These are phyloP conservation scores for Staphylotrichum longicolle DNA, from an alignment of 495 filamentous ascomycete genomes.

Conservation along the genomic window DNA sequence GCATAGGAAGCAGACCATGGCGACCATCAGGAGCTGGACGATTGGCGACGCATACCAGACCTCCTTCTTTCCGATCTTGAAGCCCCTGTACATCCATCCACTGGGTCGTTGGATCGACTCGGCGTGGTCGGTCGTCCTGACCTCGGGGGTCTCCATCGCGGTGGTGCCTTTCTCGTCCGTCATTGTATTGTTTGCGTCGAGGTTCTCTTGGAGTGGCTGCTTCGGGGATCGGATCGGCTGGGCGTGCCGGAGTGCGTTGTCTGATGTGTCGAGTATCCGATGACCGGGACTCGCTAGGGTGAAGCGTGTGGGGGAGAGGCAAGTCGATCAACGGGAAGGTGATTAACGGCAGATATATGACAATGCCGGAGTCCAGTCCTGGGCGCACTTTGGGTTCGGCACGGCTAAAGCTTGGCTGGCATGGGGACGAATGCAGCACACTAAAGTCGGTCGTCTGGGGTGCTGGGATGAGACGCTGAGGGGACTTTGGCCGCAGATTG, in stretches of 20 bases:
- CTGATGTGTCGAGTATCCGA: not conserved
- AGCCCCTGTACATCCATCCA: slow-evolving; percentile 69
- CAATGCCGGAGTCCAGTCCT: not conserved
- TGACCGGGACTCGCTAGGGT: not conserved
- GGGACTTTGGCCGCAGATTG: slow-evolving; percentile 1
- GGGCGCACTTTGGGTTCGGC: not conserved
- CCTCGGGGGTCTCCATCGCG: slow-evolving; percentile 11
- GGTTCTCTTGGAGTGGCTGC: not conserved
- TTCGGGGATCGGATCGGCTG: not conserved
- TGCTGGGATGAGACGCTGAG: not conserved
- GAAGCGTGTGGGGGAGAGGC: not conserved
- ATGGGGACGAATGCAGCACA: slow-evolving; percentile 2
- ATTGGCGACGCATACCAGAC: slow-evolving; percentile 76
- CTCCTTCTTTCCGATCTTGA: slow-evolving; percentile 53
- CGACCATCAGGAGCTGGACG: slow-evolving; percentile 69
- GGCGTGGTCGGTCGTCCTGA: not conserved
- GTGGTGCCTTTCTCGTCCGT: slow-evolving; percentile 20
- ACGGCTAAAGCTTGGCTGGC: slow-evolving; percentile 12
- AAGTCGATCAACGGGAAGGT: not conserved
- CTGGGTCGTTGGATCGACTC: slow-evolving; percentile 33
- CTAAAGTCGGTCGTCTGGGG: not conserved
- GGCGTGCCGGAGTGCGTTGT: not conserved
- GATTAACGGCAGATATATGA: slow-evolving; percentile 4
- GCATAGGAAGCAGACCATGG: slow-evolving; percentile 86
- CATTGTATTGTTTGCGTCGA: slow-evolving; percentile 10